These are phyloP conservation scores for Chernovozyma aurita DNA, from an alignment of 1,139 yeast genomes.

Conservation along the genomic window DNA sequence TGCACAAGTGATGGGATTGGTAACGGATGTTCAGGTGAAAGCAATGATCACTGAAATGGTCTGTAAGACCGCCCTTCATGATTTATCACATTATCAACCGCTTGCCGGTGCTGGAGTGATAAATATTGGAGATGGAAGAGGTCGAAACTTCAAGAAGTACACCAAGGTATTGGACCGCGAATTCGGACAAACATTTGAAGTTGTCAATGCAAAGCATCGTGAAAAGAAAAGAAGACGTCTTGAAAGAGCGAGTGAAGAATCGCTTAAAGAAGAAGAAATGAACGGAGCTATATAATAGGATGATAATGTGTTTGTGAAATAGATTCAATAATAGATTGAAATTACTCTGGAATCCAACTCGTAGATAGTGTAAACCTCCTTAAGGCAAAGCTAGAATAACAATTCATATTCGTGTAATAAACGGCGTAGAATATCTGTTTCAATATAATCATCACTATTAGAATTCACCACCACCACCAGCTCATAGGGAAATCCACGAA, in stretches of 20 bases:
- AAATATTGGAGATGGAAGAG: slow-evolving; percentile 71
- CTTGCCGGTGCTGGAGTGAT: slow-evolving; percentile 30
- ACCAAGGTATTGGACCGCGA: slow-evolving; percentile 57
- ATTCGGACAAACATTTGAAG: slow-evolving; percentile 57
- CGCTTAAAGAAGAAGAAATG: too few relatives aligned
- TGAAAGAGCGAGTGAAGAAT: slow-evolving; percentile 3
- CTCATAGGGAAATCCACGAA: slow-evolving; percentile 39
- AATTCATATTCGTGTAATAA: too few relatives aligned
- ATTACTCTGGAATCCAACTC: too few relatives aligned
- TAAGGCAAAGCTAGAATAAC: too few relatives aligned
- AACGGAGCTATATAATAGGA: too few relatives aligned
- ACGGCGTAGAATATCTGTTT: too few relatives aligned
- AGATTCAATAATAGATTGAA: too few relatives aligned
- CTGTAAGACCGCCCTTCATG: slow-evolving; percentile 8
- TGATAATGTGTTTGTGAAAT: too few relatives aligned
- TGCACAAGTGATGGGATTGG: slow-evolving; percentile 24
- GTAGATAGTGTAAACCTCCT: too few relatives aligned
- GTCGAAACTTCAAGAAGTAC: slow-evolving; percentile 53
- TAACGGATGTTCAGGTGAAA: slow-evolving; percentile 33
- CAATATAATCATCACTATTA: too few relatives aligned
- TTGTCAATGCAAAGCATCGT: slow-evolving; percentile 61
- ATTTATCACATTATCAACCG: neutral
- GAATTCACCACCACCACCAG: too few relatives aligned
- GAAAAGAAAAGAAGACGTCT: slow-evolving; percentile 30
- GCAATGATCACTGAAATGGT: slow-evolving; percentile 30